Evolutionary conservation across 495 filamentous ascomycete species (phyloP), one percentile per base, ranked within the genome.

Genomic region (Aspergillus cavernicola): DNA sequence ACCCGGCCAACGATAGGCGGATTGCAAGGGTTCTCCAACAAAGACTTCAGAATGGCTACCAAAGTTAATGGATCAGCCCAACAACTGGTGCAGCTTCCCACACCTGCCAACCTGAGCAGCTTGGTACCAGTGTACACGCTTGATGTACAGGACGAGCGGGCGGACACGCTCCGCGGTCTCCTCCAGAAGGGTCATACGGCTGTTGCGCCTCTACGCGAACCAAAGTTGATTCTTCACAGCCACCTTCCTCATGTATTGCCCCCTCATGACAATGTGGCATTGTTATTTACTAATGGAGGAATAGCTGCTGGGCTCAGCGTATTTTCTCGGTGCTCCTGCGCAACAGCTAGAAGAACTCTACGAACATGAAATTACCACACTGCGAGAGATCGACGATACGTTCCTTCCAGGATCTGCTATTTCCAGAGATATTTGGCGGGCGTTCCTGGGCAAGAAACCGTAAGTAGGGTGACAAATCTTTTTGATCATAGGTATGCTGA

Each of bases 301-400:
- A 24, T 58, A 77, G 73, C 68, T 76, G 28, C 73, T 92, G 0
- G 80, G 80, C 35, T 87, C 88, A 24, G 82, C 87, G 8, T 90
- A 89, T 68, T 70, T 87, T 6, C 74, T 90, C 1, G 88, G 87
- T 10, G 87, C 82, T 45, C 65, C 76, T 28, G 63, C 70, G 5
- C 67, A 79, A 20, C 78, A 89, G 47, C 66, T 92, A 39, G 78
- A 84, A 52, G 67, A 73, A 22, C 78, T 90, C 29, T 92, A 89
- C 68, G 86, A 89, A 26, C 75, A 67, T 15, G 85, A 89, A 60
- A 53, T 77, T 45, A 74, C 79, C 53, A 56, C 59, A 4, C 71
- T 90, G 6, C 83, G 87, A 53, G 76, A 10, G 4, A 35, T 54
- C 8, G 81, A 20, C 90, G 88, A 86, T 54, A 66, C 22, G 83